Evolutionary conservation across 495 filamentous ascomycete species (phyloP).

Genomic region (Bacidia rubella): DNA sequence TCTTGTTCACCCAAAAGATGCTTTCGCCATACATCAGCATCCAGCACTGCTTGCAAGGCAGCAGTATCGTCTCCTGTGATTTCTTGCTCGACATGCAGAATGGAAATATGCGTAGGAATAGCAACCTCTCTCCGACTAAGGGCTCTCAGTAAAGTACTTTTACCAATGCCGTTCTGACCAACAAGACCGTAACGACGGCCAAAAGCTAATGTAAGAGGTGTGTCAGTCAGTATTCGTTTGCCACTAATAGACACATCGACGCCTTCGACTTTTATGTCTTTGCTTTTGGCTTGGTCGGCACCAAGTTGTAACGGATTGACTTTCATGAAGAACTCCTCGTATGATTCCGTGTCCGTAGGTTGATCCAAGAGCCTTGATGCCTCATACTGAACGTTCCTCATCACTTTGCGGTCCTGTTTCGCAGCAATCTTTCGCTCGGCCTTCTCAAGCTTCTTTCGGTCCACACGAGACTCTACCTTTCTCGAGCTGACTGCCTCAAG

Average conservation of each 20-base stretch:
- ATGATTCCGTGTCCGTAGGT: slow-evolving; percentile 73
- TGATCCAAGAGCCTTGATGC: slow-evolving; percentile 80
- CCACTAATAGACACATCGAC: slow-evolving; percentile 90
- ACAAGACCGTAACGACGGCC: slow-evolving; percentile 93
- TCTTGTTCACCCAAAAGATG: slow-evolving; percentile 82
- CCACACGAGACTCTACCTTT: slow-evolving; percentile 94
- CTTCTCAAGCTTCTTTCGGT: slow-evolving; percentile 98
- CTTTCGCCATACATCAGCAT: slow-evolving; percentile 98
- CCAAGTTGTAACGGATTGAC: slow-evolving; percentile 94
- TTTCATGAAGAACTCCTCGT: slow-evolving; percentile 99
- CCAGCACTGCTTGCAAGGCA: slow-evolving; percentile 86
- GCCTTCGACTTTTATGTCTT: slow-evolving; percentile 96
- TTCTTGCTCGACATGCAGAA: slow-evolving; percentile 98
- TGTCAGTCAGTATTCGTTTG: slow-evolving; percentile 77
- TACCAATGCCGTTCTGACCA: slow-evolving; percentile 98
- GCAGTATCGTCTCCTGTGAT: slow-evolving; percentile 94
- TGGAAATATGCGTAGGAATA: slow-evolving; percentile 93
- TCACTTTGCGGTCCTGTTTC: slow-evolving; percentile 95
- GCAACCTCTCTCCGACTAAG: slow-evolving; percentile 87
- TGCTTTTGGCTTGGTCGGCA: slow-evolving; percentile 72
- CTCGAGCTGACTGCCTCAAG: slow-evolving; percentile 81
- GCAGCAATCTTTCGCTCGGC: slow-evolving; percentile 94
- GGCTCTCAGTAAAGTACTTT: slow-evolving; percentile 85
- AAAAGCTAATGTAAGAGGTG: slow-evolving; percentile 77
- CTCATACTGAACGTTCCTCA: slow-evolving; percentile 97